A percentile compares a stretch with the other conserved stretches of the same genome.
Conservation (phyloP, 1,284 basidiomycete species). For the Takashimella tepidaria region DNA sequence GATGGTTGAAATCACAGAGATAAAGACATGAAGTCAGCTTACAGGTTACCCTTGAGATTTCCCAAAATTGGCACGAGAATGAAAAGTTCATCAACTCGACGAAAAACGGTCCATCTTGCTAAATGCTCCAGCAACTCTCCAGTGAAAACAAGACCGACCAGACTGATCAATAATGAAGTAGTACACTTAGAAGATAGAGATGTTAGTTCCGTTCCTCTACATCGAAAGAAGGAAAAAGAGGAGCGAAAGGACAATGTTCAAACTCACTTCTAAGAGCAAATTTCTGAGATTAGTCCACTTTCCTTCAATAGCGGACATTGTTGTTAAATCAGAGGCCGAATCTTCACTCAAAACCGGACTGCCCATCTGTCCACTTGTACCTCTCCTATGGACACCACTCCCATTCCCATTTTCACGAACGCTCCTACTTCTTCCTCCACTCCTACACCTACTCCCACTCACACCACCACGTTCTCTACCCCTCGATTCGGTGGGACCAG, state of each 20-base stretch:
- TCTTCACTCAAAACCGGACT: neutral
- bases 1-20: no score
- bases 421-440: neutral
- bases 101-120: slow-evolving; percentile 85
- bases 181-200: slow-evolving; percentile 37
- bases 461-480: neutral
- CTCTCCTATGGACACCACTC: no score
- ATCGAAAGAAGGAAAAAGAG: no score
- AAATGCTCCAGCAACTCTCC: slow-evolving; percentile 82
- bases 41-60: slow-evolving; percentile 94
- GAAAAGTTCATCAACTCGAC: slow-evolving; percentile 85
- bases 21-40: no score
- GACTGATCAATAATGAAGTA: slow-evolving; percentile 49
- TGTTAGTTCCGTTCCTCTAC: no score
- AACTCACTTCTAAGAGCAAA: slow-evolving; percentile 35
- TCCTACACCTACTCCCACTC: neutral
- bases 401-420: no score
- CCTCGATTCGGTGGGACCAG: neutral
- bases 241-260: neutral
- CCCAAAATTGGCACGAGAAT: slow-evolving; percentile 91
- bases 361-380: neutral
- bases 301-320: slow-evolving; percentile 9
- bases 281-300: slow-evolving; percentile 29
- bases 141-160: slow-evolving; percentile 65
- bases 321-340: slow-evolving; percentile 2